Percentiles rank a stretch among this genome's conserved stretches.
Conservation (phyloP, 2,329 filamentous ascomycete genomes). For the Aureobasidium subglaciale region DNA sequence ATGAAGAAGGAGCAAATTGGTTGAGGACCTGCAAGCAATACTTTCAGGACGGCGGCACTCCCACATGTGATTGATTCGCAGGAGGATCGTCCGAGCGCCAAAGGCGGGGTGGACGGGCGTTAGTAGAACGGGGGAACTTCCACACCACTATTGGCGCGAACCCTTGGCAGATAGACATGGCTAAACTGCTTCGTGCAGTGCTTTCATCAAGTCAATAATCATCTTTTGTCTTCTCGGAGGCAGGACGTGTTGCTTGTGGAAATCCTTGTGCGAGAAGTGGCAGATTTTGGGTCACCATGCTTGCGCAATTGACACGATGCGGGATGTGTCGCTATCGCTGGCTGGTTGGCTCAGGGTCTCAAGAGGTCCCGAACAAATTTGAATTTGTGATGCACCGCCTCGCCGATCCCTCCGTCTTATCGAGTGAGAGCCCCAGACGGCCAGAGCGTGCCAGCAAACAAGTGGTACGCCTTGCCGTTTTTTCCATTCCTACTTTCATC, state of each 20-base stretch:
- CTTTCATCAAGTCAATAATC: neutral
- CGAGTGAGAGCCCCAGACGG: neutral
- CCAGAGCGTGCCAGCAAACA: conserved; percentile 3
- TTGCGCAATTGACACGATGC: neutral
- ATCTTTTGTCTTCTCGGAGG: neutral
- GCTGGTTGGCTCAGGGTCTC: conserved; percentile 9
- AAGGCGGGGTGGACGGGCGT: conserved; percentile 6
- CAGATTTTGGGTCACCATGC: neutral
- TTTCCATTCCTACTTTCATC: conserved; percentile 9
- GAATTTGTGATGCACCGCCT: conserved; percentile 3
- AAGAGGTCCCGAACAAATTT: conserved; percentile 3
- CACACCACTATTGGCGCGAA: conserved; percentile 5
- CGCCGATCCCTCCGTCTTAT: conserved; percentile 6
- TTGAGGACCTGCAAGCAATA: conserved; percentile 11
- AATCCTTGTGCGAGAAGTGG: neutral
- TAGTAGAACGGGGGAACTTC: conserved; percentile 1
- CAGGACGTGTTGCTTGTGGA: neutral
- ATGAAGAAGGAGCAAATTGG: conserved; percentile 3
- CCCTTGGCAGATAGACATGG: neutral
- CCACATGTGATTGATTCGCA: conserved; percentile 9
- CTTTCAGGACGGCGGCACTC: conserved; percentile 6
- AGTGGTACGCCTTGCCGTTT: conserved; percentile 6
- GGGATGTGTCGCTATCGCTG: neutral
- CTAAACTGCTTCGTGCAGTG: neutral
- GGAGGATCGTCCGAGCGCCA: conserved; percentile 9